These are phyloP conservation scores for Candida anglica DNA, from an alignment of 805 yeast genomes.

Conservation along the genomic window DNA sequence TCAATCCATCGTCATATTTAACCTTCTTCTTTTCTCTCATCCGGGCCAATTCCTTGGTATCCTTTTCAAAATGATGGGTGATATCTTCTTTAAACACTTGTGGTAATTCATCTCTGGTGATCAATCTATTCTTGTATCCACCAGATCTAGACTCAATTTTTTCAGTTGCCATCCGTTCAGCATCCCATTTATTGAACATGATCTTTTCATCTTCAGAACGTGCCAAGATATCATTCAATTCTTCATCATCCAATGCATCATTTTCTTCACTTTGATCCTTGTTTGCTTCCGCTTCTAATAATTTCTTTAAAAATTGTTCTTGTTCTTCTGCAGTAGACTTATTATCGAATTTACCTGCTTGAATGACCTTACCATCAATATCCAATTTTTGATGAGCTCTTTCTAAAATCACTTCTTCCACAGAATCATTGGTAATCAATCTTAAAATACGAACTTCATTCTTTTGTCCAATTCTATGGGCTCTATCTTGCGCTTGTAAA, in stretches of 20 bases:
- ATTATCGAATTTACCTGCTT: conserved; percentile 87
- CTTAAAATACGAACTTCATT: conserved; percentile 81
- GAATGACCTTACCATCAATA: conserved; percentile 85
- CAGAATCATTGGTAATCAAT: conserved; percentile 76
- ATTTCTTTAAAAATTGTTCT: conserved; percentile 69
- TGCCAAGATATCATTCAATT: conserved; percentile 67
- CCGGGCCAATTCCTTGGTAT: conserved; percentile 49
- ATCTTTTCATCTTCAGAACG: conserved; percentile 59
- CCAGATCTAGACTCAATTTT: conserved; percentile 25
- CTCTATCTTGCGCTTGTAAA: conserved; percentile 87
- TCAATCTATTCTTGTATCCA: conserved; percentile 47
- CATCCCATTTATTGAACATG: conserved; percentile 57
- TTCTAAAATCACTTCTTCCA: conserved; percentile 78
- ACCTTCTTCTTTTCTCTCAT: conserved; percentile 75
- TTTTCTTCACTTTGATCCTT: conserved; percentile 55
- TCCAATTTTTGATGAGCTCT: conserved; percentile 81
- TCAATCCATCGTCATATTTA: conserved; percentile 82
- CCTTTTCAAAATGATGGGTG: conserved; percentile 46
- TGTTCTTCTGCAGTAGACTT: conserved; percentile 85
- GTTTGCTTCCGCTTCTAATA: conserved; percentile 65
- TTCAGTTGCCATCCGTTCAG: conserved; percentile 43
- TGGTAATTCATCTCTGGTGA: conserved; percentile 72
- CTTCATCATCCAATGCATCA: conserved; percentile 59
- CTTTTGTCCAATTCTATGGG: conserved; percentile 87
- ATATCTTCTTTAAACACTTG: conserved; percentile 69